Base-by-base conservation (phyloP, 108 stramenopile genomes). In the Halocafeteria seosinensis region DNA sequence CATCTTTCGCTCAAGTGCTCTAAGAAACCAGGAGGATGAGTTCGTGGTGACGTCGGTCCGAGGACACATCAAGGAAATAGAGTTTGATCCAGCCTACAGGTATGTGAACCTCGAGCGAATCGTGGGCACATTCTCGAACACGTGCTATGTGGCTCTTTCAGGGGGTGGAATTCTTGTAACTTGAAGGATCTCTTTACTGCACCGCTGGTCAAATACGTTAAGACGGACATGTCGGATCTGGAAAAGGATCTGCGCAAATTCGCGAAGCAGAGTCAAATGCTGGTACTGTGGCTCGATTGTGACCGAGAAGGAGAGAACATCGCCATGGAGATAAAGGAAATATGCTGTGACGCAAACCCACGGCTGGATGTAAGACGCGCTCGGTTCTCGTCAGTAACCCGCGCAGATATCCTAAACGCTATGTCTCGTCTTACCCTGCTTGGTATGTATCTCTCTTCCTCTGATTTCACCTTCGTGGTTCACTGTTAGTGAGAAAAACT, bases 291-390 rank as follows among this genome's bases (percentile, higher is more conserved):
- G 96, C 71, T 94, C 29, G 96, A 98, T 84, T 95, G 94, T 69
- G 96, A 98, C 78, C 83, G 89, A 26, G 96, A 98, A 74, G 96
- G 91, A 50, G 91, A 92, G 72, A 88, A 88, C 26, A 98, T 94
- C 50, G 90, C 88, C 52, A 92, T 85, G 73, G 91, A 98, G 73
- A 89, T 93, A 28, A 73, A 91, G 50, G 85, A 90, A 62, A 81
- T 84, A 55, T 85, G 82, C 62, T 61, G 73, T 76, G 78, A 76
- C 80, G 47, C 85, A 85, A 72, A 76, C 38, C 75, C 77, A 17
- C 67, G 35, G 37, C 1, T 60, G 62, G 80, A 55, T 8, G 90
- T 94, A 0, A 87, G 86, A 62, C 81, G 92, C 5, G 93, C 93
- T 17, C 75, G 90, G 64, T 98, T 98, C 76, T 86, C 84, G 30